These are phyloP conservation scores for Batkoa obscura DNA, from an alignment of 371 early-diverging fungal genomes.

Conservation along the genomic window DNA sequence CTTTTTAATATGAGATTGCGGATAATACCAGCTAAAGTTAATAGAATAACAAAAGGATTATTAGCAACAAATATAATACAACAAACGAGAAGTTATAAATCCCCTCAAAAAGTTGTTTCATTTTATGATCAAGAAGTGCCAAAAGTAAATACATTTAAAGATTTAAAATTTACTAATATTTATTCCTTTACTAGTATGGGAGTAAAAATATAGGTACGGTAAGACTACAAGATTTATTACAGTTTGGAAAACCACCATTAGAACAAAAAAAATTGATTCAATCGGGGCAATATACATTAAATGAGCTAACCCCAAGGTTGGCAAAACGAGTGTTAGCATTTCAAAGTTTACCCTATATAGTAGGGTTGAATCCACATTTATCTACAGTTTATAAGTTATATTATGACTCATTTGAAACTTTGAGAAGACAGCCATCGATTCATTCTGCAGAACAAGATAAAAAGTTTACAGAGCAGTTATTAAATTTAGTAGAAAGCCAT, in stretches of 20 bases:
- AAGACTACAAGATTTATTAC: conserved; percentile 55
- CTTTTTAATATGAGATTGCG: too few species aligned
- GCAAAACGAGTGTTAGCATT: conserved; percentile 63
- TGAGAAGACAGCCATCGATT: conserved; percentile 29
- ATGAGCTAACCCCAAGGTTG: conserved; percentile 62
- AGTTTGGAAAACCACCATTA: conserved; percentile 41
- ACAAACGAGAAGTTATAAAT: too few species aligned
- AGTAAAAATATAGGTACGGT: conserved; percentile 47
- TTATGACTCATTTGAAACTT: conserved; percentile 52
- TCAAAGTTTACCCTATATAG: conserved; percentile 73
- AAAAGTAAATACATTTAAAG: conserved; percentile 11
- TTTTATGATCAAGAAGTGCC: conserved; percentile 20
- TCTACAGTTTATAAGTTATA: conserved; percentile 58
- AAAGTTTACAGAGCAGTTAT: conserved; percentile 40
- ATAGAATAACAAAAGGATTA: too few species aligned
- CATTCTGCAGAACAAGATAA: conserved; percentile 21
- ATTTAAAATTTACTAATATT: background rate
- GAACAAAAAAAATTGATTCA: conserved; percentile 16
- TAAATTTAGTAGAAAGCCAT: conserved; percentile 49
- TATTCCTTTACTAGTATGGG: conserved; percentile 21
- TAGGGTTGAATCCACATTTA: conserved; percentile 79
- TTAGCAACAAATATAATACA: too few species aligned
- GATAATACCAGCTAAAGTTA: too few species aligned
- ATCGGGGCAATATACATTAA: conserved; percentile 42
- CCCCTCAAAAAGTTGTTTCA: conserved; percentile 16